Base-by-base conservation (phyloP, 2,329 filamentous ascomycete genomes). In the Alternaria consortialis region DNA sequence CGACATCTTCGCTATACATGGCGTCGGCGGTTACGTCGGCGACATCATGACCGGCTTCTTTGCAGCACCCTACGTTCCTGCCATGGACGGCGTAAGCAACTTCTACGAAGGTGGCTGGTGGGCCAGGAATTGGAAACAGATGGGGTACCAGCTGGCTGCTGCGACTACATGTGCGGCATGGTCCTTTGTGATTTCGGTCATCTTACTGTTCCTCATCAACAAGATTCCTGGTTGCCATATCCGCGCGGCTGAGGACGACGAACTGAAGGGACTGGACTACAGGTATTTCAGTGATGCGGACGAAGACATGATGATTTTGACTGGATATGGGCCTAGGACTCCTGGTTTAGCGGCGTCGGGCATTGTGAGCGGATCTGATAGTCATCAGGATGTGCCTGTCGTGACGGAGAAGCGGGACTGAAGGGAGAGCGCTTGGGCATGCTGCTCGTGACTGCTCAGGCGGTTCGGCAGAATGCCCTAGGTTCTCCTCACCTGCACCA, bases 1-100 rank as follows among this genome's bases (percentile, higher is more conserved):
- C 53, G 86, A 88, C 60, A 86, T 88, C 51, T 88, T 87, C 61
- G 85, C 85, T 31, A 82, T 88, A 29, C 86, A 88, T 68, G 86
- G 86, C 17, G 77, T 88, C 2, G 86, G 86, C n/a, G 86, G 86
- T 11, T 82, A 84, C 63, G 81, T 88, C 1, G 86, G 86, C 15
- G 83, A 85, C 34, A 79, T 88, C 48, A 69, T 88, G 17, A 88
- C 86, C 0, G 86, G 86, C 3, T 78, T 88, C 31, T 88, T 88
- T 53, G 86, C 86, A 0, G 82, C 84, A 2, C 58, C 74, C 12
- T 76, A 73, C 69, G 82, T 87, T 2, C 81, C 82, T 2, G 81
- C 82, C 7, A 80, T 87, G 13, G 86, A 88, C 39, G 86, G 85
- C 1, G 79, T 77, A 4, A 82, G 79, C 5, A 81, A 80, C 1